Conservation (phyloP, 768 basidiomycete genomes). For the Hygrophoropsis aurantiaca region DNA sequence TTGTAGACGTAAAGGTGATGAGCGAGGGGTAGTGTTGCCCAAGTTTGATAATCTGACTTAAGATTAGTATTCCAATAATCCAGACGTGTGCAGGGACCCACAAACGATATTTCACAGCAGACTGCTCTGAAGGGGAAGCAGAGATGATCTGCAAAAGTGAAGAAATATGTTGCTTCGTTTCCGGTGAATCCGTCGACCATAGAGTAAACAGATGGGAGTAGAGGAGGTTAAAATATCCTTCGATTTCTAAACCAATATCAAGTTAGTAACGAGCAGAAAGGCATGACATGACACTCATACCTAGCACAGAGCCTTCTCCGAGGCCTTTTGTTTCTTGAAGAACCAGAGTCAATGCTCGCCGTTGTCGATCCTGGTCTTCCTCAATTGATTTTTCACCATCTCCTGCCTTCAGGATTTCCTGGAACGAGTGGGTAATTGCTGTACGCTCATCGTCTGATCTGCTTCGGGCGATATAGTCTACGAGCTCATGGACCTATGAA, state of each 20-base stretch:
- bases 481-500: conserved; percentile 70
- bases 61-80: not conserved
- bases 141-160: conserved; percentile 56
- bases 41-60: conserved; percentile 68
- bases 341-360: conserved; percentile 57
- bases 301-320: conserved; percentile 78
- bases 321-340: conserved; percentile 62
- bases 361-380: conserved; percentile 53
- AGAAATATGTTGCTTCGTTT: conserved; percentile 50
- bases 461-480: conserved; percentile 69
- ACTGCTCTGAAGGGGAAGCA: conserved; percentile 49
- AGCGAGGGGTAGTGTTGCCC: conserved; percentile 73
- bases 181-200: conserved; percentile 53
- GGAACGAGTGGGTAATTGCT: conserved; percentile 63
- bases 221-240: conserved; percentile 86
- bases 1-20: conserved; percentile 59
- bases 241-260: conserved; percentile 52
- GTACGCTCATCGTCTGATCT: conserved; percentile 68
- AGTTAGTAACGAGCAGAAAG: not conserved
- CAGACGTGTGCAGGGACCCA: conserved; percentile 26
- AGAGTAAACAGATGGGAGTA: conserved; percentile 70
- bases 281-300: conserved; percentile 40
- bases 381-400: conserved; percentile 53
- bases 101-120: conserved; percentile 77
- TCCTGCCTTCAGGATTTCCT: conserved; percentile 51